phyloP scores from a whole-genome alignment of 495 filamentous ascomycete genomes.

The Penicillium riverlandense region DNA sequence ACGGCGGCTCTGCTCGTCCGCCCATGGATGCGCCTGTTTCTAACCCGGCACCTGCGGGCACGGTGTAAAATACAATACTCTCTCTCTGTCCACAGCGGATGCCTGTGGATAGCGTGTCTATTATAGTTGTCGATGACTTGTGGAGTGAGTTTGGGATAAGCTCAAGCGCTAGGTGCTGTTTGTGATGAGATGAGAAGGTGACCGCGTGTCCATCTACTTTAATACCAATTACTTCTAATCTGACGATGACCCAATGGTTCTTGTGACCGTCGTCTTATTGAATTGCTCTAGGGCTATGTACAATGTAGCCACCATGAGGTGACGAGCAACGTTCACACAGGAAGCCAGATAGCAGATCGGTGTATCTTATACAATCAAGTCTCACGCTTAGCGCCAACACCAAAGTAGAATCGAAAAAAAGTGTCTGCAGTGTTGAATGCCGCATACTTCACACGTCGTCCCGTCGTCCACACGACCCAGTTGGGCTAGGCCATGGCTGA shows the following conservation, averaged over 20 bases:
- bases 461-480: too few relatives aligned
- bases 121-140: background rate
- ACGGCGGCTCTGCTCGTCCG: constrained; percentile 4
- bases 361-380: constrained; percentile 4
- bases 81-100: background rate
- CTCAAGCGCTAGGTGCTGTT: too few relatives aligned
- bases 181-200: too few relatives aligned
- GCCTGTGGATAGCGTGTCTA: background rate
- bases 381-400: background rate
- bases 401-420: background rate
- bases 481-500: too few relatives aligned
- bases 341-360: background rate
- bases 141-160: too few relatives aligned
- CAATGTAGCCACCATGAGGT: background rate
- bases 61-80: constrained; percentile 8
- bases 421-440: constrained; percentile 1
- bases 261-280: background rate
- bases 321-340: too few relatives aligned
- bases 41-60: constrained; percentile 5
- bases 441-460: background rate
- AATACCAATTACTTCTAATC: background rate
- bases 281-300: background rate
- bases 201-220: too few relatives aligned
- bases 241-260: background rate
- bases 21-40: constrained; percentile 27